These are phyloP conservation scores for Biscogniauxia marginata DNA, from an alignment of 2,329 filamentous ascomycete genomes.

Conservation along the genomic window DNA sequence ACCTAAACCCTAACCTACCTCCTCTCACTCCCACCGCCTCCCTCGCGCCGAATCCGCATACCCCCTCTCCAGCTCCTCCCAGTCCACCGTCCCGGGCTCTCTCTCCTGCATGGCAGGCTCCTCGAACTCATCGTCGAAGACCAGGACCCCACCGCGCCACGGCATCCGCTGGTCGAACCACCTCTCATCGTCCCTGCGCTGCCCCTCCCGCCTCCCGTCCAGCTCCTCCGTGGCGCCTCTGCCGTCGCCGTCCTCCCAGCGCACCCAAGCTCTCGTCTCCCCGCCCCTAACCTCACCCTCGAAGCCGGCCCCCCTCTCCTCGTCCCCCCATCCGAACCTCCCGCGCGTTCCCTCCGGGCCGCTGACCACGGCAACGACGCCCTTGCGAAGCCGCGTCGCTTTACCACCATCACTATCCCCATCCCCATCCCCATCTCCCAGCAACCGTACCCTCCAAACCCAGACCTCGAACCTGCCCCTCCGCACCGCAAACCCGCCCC, in stretches of 20 bases:
- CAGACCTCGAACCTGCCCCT: conserved; percentile 35
- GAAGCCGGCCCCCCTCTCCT: conserved; percentile 1
- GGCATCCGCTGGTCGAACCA: conserved; percentile 10
- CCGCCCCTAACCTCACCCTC: conserved; percentile 4
- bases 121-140: conserved; percentile 13
- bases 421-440: not conserved
- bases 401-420: conserved; percentile 6
- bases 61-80: conserved; percentile 4
- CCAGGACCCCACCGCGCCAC: conserved; percentile 5
- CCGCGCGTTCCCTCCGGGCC: conserved; percentile 17
- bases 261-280: conserved; percentile 8
- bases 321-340: conserved; percentile 17
- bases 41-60: not conserved
- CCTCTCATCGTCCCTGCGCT: conserved; percentile 3
- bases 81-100: conserved; percentile 12
- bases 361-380: conserved; percentile 11
- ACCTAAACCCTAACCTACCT: not conserved
- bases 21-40: not conserved
- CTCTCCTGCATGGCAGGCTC: conserved; percentile 13
- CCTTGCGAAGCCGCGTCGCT: not conserved
- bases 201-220: not conserved
- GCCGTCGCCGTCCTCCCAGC: conserved; percentile 2
- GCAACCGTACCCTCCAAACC: conserved; percentile 17
- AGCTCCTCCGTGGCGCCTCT: conserved; percentile 7
- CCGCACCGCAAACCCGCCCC: conserved; percentile 37